Conservation (phyloP, 805 yeast genomes). For the Monosporozyma aquatica region DNA sequence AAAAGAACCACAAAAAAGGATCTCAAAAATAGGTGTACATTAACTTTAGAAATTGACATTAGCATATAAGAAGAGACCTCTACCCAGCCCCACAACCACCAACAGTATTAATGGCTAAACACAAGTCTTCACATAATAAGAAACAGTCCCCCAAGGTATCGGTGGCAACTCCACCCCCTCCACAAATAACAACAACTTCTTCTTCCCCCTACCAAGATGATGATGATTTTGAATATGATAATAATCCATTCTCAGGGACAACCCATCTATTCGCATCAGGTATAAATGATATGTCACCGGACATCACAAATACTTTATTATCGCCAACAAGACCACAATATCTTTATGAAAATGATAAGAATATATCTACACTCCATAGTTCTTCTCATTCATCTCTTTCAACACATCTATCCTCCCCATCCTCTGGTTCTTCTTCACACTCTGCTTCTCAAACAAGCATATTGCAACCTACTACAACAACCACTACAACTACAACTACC, state of each 20-base stretch:
- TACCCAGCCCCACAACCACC: not conserved
- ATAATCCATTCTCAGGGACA: conserved; percentile 34
- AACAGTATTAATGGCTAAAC: not conserved
- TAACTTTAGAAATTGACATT: too few relatives aligned
- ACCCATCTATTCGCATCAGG: conserved; percentile 33
- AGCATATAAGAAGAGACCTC: too few relatives aligned
- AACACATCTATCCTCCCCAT: conserved; percentile 1
- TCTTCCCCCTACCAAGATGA: not conserved
- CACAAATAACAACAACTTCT: not conserved
- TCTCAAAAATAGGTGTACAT: too few relatives aligned
- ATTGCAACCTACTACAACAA: too few relatives aligned
- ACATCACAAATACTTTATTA: not conserved
- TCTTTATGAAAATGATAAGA: conserved; percentile 5
- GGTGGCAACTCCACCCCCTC: not conserved
- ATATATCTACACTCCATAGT: not conserved
- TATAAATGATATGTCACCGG: conserved; percentile 19
- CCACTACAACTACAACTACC: not conserved
- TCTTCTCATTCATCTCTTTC: conserved; percentile 1
- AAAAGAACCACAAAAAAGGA: not conserved
- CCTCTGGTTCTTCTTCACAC: too few relatives aligned
- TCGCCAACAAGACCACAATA: conserved; percentile 2
- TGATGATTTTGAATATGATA: conserved; percentile 29
- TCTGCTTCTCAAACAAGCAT: too few relatives aligned
- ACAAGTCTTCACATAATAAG: not conserved
- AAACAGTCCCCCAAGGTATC: not conserved